Evolutionary conservation across 148 eudicot genomes (phyloP).

Genomic region (Heliamphora exappendiculata): DNA sequence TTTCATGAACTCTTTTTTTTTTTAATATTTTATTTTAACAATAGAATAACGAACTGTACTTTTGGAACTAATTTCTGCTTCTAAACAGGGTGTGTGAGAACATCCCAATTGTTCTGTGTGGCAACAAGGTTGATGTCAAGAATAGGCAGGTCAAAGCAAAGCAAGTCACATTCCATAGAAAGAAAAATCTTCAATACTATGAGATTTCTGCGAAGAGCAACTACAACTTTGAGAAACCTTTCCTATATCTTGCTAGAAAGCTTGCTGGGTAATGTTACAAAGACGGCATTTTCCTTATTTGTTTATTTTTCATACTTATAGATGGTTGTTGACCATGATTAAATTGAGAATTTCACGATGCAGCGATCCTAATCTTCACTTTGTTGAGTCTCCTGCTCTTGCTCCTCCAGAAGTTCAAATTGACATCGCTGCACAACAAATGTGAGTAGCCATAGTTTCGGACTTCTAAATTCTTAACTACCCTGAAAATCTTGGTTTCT

Average conservation of each 20-base stretch:
- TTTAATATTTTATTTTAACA: not conserved
- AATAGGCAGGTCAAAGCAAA: constrained; percentile 26
- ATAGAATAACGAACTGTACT: not conserved
- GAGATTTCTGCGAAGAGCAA: constrained; percentile 33
- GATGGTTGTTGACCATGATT: not conserved
- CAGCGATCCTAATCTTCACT: constrained; percentile 22
- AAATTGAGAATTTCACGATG: not conserved
- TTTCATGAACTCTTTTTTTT: not conserved
- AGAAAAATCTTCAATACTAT: constrained; percentile 28
- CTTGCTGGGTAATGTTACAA: constrained; percentile 20
- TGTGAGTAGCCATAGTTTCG: not conserved
- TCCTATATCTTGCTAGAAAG: constrained; percentile 23
- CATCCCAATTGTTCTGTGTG: constrained; percentile 26
- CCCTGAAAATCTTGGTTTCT: not conserved
- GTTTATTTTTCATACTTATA: not conserved
- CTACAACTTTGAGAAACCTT: constrained; percentile 28
- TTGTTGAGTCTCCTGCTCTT: constrained; percentile 24
- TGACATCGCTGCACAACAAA: constrained; percentile 20
- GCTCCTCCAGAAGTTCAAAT: constrained; percentile 23
- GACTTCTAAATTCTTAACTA: not conserved
- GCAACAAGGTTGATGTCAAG: constrained; percentile 27
- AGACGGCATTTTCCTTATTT: not conserved
- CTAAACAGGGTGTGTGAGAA: constrained; percentile 25
- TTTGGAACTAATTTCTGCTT: not conserved
- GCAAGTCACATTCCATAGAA: constrained; percentile 24